These are phyloP conservation scores for Colletotrichum sp. DNA, from an alignment of 2,329 filamentous ascomycete species.

Conservation along the genomic window DNA sequence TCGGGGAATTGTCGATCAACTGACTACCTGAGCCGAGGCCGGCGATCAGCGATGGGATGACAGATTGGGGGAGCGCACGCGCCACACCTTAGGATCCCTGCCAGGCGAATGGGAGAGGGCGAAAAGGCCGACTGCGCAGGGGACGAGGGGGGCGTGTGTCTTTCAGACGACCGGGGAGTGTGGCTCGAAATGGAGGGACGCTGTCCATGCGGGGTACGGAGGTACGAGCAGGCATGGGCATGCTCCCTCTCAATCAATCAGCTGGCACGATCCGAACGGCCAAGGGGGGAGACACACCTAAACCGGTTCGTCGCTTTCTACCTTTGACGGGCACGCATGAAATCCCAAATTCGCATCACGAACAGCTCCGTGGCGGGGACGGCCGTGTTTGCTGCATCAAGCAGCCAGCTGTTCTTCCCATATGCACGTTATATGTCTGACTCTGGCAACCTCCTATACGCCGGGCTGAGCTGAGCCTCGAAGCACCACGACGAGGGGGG, in stretches of 20 bases:
- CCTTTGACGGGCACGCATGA: not conserved
- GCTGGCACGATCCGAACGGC: slow-evolving; percentile 1
- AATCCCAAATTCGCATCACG: not conserved
- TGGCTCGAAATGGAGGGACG: not conserved
- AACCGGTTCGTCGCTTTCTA: not conserved
- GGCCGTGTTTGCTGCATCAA: not conserved
- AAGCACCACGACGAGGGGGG: not conserved
- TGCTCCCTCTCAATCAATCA: not conserved
- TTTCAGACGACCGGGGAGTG: not conserved
- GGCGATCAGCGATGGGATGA: slow-evolving; percentile 22
- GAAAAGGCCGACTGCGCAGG: not conserved
- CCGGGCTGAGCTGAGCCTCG: not conserved
- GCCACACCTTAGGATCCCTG: slow-evolving; percentile 12
- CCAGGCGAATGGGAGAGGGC: slow-evolving; percentile 8
- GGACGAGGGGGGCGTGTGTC: not conserved
- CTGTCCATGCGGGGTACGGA: slow-evolving; percentile 10
- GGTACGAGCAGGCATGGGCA: slow-evolving; percentile 1
- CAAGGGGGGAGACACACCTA: not conserved
- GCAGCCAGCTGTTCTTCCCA: not conserved
- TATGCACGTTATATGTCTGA: not conserved
- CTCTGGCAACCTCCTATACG: not conserved
- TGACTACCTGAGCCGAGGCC: slow-evolving; percentile 18
- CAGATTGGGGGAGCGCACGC: slow-evolving; percentile 10
- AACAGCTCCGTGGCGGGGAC: slow-evolving; percentile 1
- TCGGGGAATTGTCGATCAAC: slow-evolving; percentile 18